Evolutionary conservation across 179 eudicot species (phyloP).

Genomic region (Monotropa hypopitys): DNA sequence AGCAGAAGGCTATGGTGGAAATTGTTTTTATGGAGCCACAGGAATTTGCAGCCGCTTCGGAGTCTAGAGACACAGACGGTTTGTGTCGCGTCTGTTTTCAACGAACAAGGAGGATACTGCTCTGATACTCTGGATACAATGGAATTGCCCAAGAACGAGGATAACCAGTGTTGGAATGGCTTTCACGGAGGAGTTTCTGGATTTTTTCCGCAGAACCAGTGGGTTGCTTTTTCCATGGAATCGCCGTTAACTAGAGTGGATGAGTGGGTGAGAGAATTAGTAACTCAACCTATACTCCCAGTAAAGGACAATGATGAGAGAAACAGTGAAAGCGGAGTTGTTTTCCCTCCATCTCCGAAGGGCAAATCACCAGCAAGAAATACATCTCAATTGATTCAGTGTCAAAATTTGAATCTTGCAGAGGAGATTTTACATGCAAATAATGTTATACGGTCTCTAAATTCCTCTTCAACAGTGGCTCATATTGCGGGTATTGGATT

Average conservation of each 20-base stretch:
- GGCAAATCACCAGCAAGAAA: slow-evolving; percentile 17
- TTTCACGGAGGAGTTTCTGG: slow-evolving; percentile 44
- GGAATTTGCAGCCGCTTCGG: slow-evolving; percentile 40
- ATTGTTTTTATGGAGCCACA: slow-evolving; percentile 82
- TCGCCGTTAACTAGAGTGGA: slow-evolving; percentile 57
- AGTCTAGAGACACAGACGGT: slow-evolving; percentile 16
- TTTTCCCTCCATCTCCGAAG: slow-evolving; percentile 48
- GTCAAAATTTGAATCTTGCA: slow-evolving; percentile 27
- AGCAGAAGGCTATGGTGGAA: slow-evolving; percentile 88
- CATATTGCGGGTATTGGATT: slow-evolving; percentile 70
- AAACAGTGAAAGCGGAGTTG: slow-evolving; percentile 15
- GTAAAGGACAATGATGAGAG: slow-evolving; percentile 17
- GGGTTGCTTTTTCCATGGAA: slow-evolving; percentile 67
- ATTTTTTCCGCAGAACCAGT: slow-evolving; percentile 77
- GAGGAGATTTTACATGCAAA: slow-evolving; percentile 64
- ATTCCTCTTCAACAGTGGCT: slow-evolving; percentile 82
- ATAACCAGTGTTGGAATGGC: slow-evolving; percentile 23
- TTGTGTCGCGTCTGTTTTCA: slow-evolving; percentile 18
- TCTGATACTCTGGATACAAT: slow-evolving; percentile 39
- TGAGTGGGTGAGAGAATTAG: slow-evolving; percentile 68
- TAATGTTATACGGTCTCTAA: slow-evolving; percentile 55
- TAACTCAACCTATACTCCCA: slow-evolving; percentile 21
- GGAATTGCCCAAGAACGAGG: slow-evolving; percentile 21
- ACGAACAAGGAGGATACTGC: slow-evolving; percentile 77
- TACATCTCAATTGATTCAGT: slow-evolving; percentile 14